Evolutionary conservation across 2,329 filamentous ascomycete genomes (phyloP).

Genomic region (Aspergillus sp.): DNA sequence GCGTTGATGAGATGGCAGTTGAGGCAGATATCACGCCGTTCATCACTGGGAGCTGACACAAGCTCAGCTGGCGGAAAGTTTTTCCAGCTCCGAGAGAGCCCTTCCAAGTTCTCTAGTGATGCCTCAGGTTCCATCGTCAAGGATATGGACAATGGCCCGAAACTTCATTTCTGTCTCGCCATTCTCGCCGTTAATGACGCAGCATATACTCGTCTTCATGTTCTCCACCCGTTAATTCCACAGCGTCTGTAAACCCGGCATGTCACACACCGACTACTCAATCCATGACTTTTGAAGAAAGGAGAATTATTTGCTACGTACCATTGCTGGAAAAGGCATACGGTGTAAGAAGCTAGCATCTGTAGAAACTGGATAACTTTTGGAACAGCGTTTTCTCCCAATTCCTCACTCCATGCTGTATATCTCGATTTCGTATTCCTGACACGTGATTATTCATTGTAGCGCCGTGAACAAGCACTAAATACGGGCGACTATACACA

Average conservation of each 20-base stretch:
- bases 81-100: conserved; percentile 23
- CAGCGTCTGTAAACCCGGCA: neutral
- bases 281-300: neutral
- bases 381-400: neutral
- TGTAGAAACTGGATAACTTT: neutral
- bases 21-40: conserved; percentile 21
- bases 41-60: conserved; percentile 22
- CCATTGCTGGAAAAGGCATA: too few relatives aligned
- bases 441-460: too few relatives aligned
- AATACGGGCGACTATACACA: too few relatives aligned
- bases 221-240: neutral
- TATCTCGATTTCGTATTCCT: neutral
- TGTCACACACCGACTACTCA: neutral
- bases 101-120: neutral
- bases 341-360: too few relatives aligned
- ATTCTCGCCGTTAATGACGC: neutral
- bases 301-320: neutral
- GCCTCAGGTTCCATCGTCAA: neutral
- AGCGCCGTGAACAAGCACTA: too few relatives aligned
- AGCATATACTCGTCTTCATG: neutral
- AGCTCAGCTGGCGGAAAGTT: conserved; percentile 39
- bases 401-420: neutral
- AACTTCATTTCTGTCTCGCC: neutral
- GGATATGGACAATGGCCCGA: too few relatives aligned
- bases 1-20: conserved; percentile 17